phyloP scores from a whole-genome alignment of 768 basidiomycete genomes.

The Dioszegia crocea region DNA sequence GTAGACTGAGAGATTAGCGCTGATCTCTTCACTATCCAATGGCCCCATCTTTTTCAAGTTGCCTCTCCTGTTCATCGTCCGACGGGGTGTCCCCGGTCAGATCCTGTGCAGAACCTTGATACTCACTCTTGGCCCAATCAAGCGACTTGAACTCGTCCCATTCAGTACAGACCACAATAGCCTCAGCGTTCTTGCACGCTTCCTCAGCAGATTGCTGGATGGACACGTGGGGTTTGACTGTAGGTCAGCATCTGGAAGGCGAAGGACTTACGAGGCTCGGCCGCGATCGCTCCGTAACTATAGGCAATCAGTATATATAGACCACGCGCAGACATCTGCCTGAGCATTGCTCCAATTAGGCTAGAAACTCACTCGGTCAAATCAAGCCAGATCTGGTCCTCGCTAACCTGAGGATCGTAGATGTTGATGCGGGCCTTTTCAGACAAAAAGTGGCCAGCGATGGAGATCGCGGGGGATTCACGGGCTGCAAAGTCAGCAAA shows the following conservation, averaged over 20 bases:
- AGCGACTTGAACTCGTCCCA: constrained; percentile 95
- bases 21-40: too few species aligned
- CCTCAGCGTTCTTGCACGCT: constrained; percentile 83
- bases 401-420: constrained; percentile 82
- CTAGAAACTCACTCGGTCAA: constrained; percentile 46
- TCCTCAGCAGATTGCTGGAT: too few species aligned
- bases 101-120: too few species aligned
- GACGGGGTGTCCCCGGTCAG: too few species aligned
- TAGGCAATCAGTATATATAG: too few species aligned
- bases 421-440: constrained; percentile 82
- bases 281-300: constrained; percentile 56
- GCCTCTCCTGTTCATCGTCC: neutral
- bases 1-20: too few species aligned
- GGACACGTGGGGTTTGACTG: constrained; percentile 61
- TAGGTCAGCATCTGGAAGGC: neutral
- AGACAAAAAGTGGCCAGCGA: constrained; percentile 86
- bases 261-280: constrained; percentile 61
- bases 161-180: constrained; percentile 87
- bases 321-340: too few species aligned
- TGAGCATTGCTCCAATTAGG: constrained; percentile 66
- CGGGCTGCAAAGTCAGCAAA: constrained; percentile 55
- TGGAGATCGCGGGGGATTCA: constrained; percentile 90
- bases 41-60: neutral
- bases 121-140: constrained; percentile 67
- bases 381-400: constrained; percentile 72